Evolutionary conservation across 768 basidiomycete species (phyloP).

Genomic region (Agaricus blazei): DNA sequence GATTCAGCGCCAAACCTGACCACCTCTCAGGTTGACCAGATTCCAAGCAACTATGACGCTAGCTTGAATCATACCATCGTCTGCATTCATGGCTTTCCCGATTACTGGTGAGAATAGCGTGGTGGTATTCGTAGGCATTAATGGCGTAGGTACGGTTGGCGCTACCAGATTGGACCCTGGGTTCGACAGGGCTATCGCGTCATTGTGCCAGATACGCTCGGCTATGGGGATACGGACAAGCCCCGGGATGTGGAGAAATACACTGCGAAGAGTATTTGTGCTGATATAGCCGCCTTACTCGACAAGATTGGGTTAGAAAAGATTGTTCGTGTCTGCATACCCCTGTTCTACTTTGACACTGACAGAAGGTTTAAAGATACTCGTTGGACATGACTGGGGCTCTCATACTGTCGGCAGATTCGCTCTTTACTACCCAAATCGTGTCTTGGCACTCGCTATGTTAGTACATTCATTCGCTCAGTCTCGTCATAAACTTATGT

Average conservation of each 20-base stretch:
- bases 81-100: conserved; percentile 82
- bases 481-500: background rate
- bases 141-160: conserved; percentile 62
- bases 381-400: conserved; percentile 85
- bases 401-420: conserved; percentile 58
- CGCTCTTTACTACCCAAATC: conserved; percentile 66
- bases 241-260: conserved; percentile 51
- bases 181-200: conserved; percentile 56
- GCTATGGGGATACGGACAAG: conserved; percentile 65
- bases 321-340: conserved; percentile 39
- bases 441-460: conserved; percentile 56
- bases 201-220: conserved; percentile 55
- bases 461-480: conserved; percentile 25
- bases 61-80: conserved; percentile 47
- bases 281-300: conserved; percentile 62
- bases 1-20: background rate
- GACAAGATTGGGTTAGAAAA: conserved; percentile 47
- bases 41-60: conserved; percentile 39
- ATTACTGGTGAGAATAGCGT: conserved; percentile 34
- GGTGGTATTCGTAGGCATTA: background rate
- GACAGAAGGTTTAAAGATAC: conserved; percentile 31
- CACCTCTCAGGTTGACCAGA: conserved; percentile 45
- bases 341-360: background rate
- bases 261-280: conserved; percentile 51
- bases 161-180: conserved; percentile 71